Conservation (phyloP, 1,284 basidiomycete species). For the Leccinum huronense region DNA sequence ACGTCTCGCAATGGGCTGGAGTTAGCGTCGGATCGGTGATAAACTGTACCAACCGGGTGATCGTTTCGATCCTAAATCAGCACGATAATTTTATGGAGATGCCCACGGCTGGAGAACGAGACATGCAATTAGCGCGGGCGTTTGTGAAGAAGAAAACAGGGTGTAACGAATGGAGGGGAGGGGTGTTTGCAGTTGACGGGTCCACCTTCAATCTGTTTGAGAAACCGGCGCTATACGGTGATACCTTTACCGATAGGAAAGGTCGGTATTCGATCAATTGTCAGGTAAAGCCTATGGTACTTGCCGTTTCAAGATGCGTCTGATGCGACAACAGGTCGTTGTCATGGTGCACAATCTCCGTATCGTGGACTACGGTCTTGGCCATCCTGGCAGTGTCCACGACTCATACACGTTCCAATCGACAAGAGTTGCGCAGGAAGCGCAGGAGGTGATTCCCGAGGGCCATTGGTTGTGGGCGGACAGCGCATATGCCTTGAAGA, state of each 20-base stretch:
- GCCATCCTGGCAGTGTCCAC: constrained; percentile 11
- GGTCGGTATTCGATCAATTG: neutral
- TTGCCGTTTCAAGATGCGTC: neutral
- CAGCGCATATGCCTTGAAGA: constrained; percentile 1
- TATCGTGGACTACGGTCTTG: constrained; percentile 11
- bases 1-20: neutral
- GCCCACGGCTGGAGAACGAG: neutral
- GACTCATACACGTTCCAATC: constrained; percentile 9
- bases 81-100: neutral
- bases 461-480: constrained; percentile 14
- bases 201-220: neutral
- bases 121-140: neutral
- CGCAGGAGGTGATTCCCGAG: neutral
- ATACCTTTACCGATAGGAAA: neutral
- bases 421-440: neutral
- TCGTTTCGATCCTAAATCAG: neutral
- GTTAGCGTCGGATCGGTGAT: neutral
- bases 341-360: neutral
- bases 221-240: neutral
- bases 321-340: neutral
- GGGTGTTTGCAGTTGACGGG: neutral
- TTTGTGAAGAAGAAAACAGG: neutral
- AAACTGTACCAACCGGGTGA: neutral
- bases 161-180: neutral
- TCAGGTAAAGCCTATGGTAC: neutral